Base-by-base conservation (phyloP, 352 stramenopile genomes). In the Globisporangium middletonii region DNA sequence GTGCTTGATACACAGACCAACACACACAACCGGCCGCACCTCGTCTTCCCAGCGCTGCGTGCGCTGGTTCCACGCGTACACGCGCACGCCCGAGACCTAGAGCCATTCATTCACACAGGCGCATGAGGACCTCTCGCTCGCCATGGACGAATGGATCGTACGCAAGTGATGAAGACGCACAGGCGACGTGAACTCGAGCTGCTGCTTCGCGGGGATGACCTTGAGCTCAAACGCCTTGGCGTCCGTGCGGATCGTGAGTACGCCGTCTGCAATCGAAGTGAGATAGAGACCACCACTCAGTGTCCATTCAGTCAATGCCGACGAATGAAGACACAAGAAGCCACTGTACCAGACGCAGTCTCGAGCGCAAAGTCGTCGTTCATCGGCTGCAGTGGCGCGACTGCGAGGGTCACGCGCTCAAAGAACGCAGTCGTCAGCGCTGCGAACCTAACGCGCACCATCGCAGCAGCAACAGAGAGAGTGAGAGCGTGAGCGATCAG, bases 21-120 rank as follows among this genome's bases (percentile, higher is more conserved):
- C 30, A 38, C 33, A 2, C 33, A 12, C 33, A 38, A 9, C 7
- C 33, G 12, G 7, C 44, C 42, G 28, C 55, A 91, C 80, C 75
- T 89, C 79, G 50, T 93, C 77, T 64, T 91, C 80, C 83, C 83
- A 93, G 53, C 83, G 69, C 41, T 76, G 68, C 1, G 79, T 87
- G 50, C 77, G 77, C 12, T 58, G 53, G 54, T 93, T 93, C 80
- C 80, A 93, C 50, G 84, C 71, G 55, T 93, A 93, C 49, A 69
- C 75, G 42, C 76, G 79, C 35, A 84, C 55, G 1, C 83, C 83
- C 28, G 83, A 91, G 50, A 93, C 79, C 83, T 93, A 50, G 16
- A 33, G 18, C 13, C 19, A 44, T 53, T 13, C 46, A 15, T 28
- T 38, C 7, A 30, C 33, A 53, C 23, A 18, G 43, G 23, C 19